These are phyloP conservation scores for Pythium utonaiense DNA, from an alignment of 352 stramenopile genomes.

Conservation along the genomic window DNA sequence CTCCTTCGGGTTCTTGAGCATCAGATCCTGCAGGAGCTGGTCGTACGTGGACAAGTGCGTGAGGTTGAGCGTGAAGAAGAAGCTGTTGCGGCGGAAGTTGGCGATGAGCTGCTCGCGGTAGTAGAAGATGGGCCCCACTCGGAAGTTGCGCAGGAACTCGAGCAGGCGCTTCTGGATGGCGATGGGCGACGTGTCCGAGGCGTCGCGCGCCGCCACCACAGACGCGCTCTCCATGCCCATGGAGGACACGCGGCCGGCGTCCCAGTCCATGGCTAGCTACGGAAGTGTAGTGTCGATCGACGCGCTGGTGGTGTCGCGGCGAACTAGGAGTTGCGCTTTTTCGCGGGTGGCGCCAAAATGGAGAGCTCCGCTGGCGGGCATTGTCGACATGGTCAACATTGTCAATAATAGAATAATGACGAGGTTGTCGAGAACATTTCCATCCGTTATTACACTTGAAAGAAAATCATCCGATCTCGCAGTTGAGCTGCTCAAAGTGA, in stretches of 20 bases:
- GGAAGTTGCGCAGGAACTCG: constrained; percentile 88
- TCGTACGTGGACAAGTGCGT: constrained; percentile 85
- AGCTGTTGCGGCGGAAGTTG: constrained; percentile 72
- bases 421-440: too few species aligned
- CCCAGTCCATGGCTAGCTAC: constrained; percentile 81
- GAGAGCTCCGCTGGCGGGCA: background rate
- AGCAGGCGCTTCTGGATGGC: constrained; percentile 62
- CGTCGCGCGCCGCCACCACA: constrained; percentile 41
- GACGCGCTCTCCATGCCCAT: constrained; percentile 76
- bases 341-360: constrained; percentile 7
- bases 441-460: too few species aligned
- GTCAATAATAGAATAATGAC: too few species aligned
- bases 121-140: constrained; percentile 80
- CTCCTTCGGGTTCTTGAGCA: constrained; percentile 84
- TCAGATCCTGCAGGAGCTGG: constrained; percentile 77
- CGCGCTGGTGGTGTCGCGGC: background rate
- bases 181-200: constrained; percentile 46
- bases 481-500: too few species aligned
- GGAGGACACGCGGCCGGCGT: constrained; percentile 69
- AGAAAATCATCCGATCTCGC: too few species aligned
- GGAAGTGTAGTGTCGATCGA: too few species aligned
- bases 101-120: constrained; percentile 89
- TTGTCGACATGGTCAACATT: constrained; percentile 4
- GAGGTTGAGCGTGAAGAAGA: constrained; percentile 81
- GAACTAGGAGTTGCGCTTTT: background rate